A percentile compares a stretch with the other conserved stretches of the same genome.
Evolutionary conservation across 306 rosid species (phyloP).

Genomic region (Abrus pulchellus): DNA sequence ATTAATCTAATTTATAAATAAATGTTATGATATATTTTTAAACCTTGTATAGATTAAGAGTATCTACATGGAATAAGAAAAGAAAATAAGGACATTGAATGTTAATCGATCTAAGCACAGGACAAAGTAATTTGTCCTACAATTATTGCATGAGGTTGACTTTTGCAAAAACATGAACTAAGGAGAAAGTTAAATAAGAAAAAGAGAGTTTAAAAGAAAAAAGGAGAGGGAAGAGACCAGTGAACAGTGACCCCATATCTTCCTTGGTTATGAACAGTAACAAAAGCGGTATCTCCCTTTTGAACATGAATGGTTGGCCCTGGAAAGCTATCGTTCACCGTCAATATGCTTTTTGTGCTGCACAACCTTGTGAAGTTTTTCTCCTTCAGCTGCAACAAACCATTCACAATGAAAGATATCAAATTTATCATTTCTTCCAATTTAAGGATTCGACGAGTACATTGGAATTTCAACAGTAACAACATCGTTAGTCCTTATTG

Average conservation of each 20-base stretch:
- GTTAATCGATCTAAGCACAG: no score
- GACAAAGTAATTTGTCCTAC: not conserved
- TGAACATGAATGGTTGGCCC: conserved; percentile 49
- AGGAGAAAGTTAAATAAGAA: not conserved
- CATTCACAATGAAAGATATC: not conserved
- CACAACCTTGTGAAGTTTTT: conserved; percentile 48
- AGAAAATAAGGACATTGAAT: no score
- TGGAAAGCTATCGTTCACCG: conserved; percentile 52
- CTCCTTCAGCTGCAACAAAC: conserved; percentile 39
- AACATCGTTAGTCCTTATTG: not conserved
- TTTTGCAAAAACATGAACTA: not conserved
- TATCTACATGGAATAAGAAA: no score
- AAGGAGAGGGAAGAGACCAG: conserved; percentile 20
- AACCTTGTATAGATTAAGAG: no score
- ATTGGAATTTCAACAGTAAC: not conserved
- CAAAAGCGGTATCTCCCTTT: conserved; percentile 45
- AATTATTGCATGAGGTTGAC: not conserved
- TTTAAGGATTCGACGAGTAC: not conserved
- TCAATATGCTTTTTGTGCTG: conserved; percentile 48
- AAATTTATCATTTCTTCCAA: not conserved
- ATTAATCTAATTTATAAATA: no score
- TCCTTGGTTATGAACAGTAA: conserved; percentile 50
- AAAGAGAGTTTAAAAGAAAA: not conserved
- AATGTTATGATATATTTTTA: no score
- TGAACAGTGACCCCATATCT: conserved; percentile 43